These are phyloP conservation scores for Colletotrichum scovillei DNA, from an alignment of 2,329 filamentous ascomycete species.

Conservation along the genomic window DNA sequence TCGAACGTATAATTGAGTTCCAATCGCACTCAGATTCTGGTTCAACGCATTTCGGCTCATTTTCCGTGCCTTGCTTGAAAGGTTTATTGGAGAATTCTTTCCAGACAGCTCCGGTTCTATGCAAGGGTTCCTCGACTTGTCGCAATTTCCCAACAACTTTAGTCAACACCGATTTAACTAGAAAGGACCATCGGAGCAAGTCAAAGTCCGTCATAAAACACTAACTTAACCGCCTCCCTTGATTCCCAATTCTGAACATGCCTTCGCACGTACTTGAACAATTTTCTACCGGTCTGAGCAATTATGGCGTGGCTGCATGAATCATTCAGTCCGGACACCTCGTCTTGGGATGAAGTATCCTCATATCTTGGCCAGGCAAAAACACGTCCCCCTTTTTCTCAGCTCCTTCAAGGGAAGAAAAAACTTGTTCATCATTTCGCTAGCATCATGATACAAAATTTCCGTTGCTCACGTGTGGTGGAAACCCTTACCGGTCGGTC, in stretches of 20 bases:
- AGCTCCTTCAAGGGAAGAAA: neutral
- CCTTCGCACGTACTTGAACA: no score
- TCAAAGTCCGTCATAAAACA: neutral
- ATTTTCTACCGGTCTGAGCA: no score
- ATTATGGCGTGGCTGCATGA: neutral
- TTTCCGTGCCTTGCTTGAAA: no score
- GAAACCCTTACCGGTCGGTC: neutral
- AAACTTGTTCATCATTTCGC: neutral
- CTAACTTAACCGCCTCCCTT: no score
- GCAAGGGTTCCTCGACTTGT: neutral
- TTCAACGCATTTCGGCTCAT: no score
- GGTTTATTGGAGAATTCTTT: neutral
- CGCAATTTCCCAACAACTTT: no score
- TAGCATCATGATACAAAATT: neutral
- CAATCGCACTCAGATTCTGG: no score
- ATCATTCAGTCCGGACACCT: neutral
- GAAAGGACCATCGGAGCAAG: no score
- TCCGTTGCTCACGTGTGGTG: neutral
- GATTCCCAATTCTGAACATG: no score
- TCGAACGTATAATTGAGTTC: no score
- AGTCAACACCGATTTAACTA: neutral
- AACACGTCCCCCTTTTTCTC: neutral
- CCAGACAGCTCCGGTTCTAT: neutral
- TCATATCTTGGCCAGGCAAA: neutral
- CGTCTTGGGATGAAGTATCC: fast-evolving